Conservation (phyloP, 2,329 filamentous ascomycete species). For the Clonostachys byssicola region DNA sequence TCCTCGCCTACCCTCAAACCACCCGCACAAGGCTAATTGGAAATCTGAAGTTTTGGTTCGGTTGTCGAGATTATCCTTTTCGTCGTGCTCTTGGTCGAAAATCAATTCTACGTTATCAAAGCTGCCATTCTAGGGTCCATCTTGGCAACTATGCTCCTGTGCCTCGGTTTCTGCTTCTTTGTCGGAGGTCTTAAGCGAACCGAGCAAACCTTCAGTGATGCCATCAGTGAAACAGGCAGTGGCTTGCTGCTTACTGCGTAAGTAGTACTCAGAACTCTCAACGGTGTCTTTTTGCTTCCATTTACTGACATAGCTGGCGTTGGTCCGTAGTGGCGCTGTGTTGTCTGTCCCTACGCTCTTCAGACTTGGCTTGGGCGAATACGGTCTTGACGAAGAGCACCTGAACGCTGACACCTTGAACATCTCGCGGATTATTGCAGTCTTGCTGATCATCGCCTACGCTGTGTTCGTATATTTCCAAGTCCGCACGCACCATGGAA, state of each 20-base stretch:
- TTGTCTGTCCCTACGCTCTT: conserved; percentile 50
- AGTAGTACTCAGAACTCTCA: conserved; percentile 26
- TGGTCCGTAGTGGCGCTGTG: conserved; percentile 22
- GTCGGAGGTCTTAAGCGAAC: conserved; percentile 66
- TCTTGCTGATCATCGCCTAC: conserved; percentile 69
- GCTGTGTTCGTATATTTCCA: conserved; percentile 68
- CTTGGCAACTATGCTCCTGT: conserved; percentile 76
- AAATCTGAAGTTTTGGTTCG: conserved; percentile 50
- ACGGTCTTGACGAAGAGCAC: conserved; percentile 18
- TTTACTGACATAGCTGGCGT: background rate
- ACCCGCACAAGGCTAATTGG: conserved; percentile 10
- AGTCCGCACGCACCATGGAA: conserved; percentile 69
- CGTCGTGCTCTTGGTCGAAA: conserved; percentile 61
- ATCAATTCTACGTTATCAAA: conserved; percentile 67
- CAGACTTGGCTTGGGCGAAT: conserved; percentile 34
- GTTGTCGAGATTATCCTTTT: conserved; percentile 81
- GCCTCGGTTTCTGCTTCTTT: conserved; percentile 77
- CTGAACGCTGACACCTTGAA: conserved; percentile 51
- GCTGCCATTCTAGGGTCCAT: conserved; percentile 82
- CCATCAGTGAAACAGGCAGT: conserved; percentile 74
- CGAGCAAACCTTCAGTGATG: conserved; percentile 68
- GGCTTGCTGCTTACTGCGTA: conserved; percentile 75
- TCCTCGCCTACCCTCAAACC: conserved; percentile 12
- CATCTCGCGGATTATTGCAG: conserved; percentile 67
- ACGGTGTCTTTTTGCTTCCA: conserved; percentile 17